phyloP scores from a whole-genome alignment of 441 rosid genomes.

The Eruca vesicaria region DNA sequence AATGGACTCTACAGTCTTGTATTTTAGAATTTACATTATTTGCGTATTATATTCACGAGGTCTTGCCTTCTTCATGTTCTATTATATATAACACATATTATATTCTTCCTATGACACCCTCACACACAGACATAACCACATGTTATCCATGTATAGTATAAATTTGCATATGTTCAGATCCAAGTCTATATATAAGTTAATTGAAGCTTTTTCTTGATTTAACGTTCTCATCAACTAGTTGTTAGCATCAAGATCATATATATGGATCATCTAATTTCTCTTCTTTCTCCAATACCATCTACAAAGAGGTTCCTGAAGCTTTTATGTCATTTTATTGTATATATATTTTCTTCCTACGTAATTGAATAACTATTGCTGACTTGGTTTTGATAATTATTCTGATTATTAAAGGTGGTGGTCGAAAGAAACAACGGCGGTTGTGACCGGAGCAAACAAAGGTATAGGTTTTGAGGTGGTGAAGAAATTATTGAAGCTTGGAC shows the following conservation, averaged over 20 bases:
- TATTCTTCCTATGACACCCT: background rate
- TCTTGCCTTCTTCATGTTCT: background rate
- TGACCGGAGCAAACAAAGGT: slow-evolving; percentile 87
- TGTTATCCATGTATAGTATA: background rate
- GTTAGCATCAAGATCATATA: slow-evolving; percentile 11
- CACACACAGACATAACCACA: background rate
- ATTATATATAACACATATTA: background rate
- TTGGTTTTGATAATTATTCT: background rate
- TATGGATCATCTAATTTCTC: slow-evolving; percentile 21
- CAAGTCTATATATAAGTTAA: background rate
- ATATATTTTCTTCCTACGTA: background rate
- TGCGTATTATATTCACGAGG: background rate
- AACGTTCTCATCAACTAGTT: background rate
- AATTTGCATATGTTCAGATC: slow-evolving; percentile 14
- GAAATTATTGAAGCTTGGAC: slow-evolving; percentile 54
- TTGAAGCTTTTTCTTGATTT: background rate
- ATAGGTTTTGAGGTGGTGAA: slow-evolving; percentile 77
- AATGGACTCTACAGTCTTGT: background rate
- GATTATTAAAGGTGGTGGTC: slow-evolving; percentile 67
- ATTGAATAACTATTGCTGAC: background rate
- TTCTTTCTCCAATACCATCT: background rate
- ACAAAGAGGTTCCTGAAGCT: slow-evolving; percentile 10
- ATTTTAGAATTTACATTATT: background rate
- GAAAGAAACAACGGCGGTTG: slow-evolving; percentile 61
- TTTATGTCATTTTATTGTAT: background rate